Evolutionary conservation across 331 rosid species (phyloP).

Genomic region (Cydonia oblonga): DNA sequence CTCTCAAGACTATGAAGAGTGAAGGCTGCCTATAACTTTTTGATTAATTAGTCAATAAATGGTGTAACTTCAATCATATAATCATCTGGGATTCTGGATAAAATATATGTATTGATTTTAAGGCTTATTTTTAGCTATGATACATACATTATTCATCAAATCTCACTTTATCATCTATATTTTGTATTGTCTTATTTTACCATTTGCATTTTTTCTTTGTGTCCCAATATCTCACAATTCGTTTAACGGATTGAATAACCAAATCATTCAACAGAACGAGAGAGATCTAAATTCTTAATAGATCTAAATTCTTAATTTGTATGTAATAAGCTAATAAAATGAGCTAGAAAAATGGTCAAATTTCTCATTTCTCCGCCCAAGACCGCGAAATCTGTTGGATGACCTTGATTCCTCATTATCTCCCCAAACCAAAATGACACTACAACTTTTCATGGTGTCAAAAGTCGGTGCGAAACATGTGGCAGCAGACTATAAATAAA

Average conservation of each 20-base stretch:
- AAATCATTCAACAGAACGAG: fast-evolving
- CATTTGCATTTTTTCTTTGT: fast-evolving
- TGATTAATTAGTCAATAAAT: not conserved
- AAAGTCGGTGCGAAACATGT: too few species aligned
- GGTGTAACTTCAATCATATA: not conserved
- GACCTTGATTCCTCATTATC: too few species aligned
- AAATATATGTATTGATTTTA: not conserved
- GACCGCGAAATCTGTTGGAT: too few species aligned
- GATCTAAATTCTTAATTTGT: too few species aligned
- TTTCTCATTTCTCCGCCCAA: too few species aligned
- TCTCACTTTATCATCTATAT: too few species aligned
- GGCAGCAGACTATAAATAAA: too few species aligned
- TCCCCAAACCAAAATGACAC: not conserved
- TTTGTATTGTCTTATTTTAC: not conserved
- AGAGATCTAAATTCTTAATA: too few species aligned
- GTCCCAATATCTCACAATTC: not conserved
- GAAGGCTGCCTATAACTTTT: not conserved
- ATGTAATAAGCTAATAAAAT: too few species aligned
- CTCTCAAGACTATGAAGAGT: not conserved
- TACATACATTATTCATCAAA: too few species aligned
- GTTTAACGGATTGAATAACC: fast-evolving
- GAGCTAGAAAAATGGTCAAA: too few species aligned
- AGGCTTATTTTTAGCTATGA: not conserved
- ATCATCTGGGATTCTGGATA: not conserved
- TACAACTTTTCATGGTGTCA: too few species aligned